Percentiles rank a stretch among this genome's conserved stretches.
phyloP scores from a whole-genome alignment of 177 flowering plant species.

The Vitis hybrid region DNA sequence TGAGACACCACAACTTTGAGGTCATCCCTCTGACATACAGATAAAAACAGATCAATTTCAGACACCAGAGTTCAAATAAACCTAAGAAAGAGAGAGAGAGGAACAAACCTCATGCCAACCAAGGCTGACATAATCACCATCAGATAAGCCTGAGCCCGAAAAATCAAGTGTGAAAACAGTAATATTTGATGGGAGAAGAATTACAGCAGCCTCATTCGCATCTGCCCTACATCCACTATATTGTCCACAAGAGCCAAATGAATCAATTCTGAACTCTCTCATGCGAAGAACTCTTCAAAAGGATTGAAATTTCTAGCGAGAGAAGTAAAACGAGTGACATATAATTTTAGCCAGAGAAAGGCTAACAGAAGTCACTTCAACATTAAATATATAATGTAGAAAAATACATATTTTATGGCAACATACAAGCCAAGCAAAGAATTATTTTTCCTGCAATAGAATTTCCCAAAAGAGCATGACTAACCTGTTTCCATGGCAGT shows the following conservation, averaged over 20 bases:
- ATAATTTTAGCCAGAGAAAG: background rate
- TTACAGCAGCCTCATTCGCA: slow-evolving; percentile 93
- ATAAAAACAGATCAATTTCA: slow-evolving; percentile 10
- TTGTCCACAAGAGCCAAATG: slow-evolving; percentile 7
- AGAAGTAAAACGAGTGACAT: background rate
- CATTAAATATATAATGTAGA: background rate
- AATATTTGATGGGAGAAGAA: slow-evolving; percentile 90
- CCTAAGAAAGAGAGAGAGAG: background rate
- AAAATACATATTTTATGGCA: background rate
- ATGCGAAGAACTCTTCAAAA: background rate
- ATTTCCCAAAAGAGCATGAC: slow-evolving; percentile 7
- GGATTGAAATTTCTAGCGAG: background rate
- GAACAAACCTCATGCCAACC: slow-evolving; percentile 94
- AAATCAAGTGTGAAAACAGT: slow-evolving; percentile 95
- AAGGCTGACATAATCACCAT: slow-evolving; percentile 90
- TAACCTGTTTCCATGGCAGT: slow-evolving; percentile 98
- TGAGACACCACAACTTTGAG: slow-evolving; percentile 72
- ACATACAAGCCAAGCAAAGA: background rate
- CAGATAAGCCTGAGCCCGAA: slow-evolving; percentile 97
- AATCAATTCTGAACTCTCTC: slow-evolving; percentile 9
- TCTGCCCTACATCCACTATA: slow-evolving; percentile 96
- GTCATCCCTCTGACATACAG: slow-evolving; percentile 71
- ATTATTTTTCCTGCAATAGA: background rate
- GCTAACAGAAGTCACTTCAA: background rate
- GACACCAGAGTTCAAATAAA: background rate